Base-by-base conservation (phyloP, 345 rosid species). In the Raphanus raphanistrum region DNA sequence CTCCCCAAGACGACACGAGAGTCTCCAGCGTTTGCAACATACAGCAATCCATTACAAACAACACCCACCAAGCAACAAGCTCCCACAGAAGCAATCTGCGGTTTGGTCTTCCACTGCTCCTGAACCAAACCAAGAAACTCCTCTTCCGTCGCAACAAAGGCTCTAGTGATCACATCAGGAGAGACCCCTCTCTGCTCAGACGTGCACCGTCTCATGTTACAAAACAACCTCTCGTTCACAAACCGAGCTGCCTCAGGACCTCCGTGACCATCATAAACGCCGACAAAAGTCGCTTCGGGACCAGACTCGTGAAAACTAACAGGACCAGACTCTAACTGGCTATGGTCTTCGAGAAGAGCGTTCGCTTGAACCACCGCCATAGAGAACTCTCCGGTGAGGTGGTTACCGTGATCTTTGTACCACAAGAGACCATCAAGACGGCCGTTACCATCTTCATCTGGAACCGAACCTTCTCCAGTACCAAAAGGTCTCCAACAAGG, bases 341-440 rank as follows among this genome's bases (percentile, higher is more conserved):
- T 84, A 63, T 87, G 90, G 76, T 95, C 99, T 85, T 95, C 99
- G 70, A 93, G 79, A 36, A 84, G 41, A 68, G 63, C 72, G 70
- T 95, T 95, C 6, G 99, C 99, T 83, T 95, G 99, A 83, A 95
- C 84, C 27, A 93, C 96, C 0, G 97, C 98, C 99, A 95, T 93
- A 0, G 98, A 95, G 78, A 91, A 95, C 68, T 91, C 97, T 50
- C 98, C 98, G 31, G 75, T 78, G 5, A 77, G 84, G 82, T 88
- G 96, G 45, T 79, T 81, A 33, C 97, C 98, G 2, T 75, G 72
- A 83, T 93, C 97, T 82, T 89, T 95, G 68, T 88, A 88, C 99
- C 99, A 95, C 70, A 92, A 76, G 82, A 95, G 86, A 43, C 97
- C 97, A 73, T 95, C 93, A 15, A 82, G 80, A 9, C 90, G 79